Evolutionary conservation across 2,329 filamentous ascomycete genomes (phyloP).

Genomic region (Aspergillus caelatus): DNA sequence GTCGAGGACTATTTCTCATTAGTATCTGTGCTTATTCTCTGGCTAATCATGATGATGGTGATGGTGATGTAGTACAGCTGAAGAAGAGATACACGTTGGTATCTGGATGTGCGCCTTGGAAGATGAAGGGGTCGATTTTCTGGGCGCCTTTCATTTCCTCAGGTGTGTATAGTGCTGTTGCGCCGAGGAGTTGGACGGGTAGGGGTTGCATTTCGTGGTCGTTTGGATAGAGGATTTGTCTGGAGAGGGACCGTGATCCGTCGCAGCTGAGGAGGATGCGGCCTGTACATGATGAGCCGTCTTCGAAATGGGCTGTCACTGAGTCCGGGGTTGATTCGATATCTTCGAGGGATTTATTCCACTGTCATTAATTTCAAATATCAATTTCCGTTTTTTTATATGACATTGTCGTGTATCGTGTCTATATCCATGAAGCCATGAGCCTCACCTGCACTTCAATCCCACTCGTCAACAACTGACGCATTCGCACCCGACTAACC

Average conservation of each 20-base stretch:
- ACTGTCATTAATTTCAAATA: slow-evolving; percentile 29
- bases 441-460: slow-evolving; percentile 50
- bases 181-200: slow-evolving; percentile 55
- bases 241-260: slow-evolving; percentile 51
- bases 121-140: slow-evolving; percentile 56
- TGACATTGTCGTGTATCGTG: fast-evolving
- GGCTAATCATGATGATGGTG: not conserved
- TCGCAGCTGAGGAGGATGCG: slow-evolving; percentile 56
- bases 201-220: slow-evolving; percentile 41
- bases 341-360: slow-evolving; percentile 39
- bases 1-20: slow-evolving; percentile 47
- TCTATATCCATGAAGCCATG: not conserved
- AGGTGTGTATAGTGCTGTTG: slow-evolving; percentile 46
- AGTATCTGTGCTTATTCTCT: not conserved
- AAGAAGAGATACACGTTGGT: slow-evolving; percentile 58
- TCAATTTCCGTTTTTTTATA: not conserved
- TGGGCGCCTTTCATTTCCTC: slow-evolving; percentile 48
- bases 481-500: slow-evolving; percentile 52
- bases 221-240: slow-evolving; percentile 35
- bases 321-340: slow-evolving; percentile 38
- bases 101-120: slow-evolving; percentile 57
- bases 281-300: slow-evolving; percentile 48
- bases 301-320: slow-evolving; percentile 52
- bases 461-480: slow-evolving; percentile 49
- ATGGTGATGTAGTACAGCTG: slow-evolving; percentile 44